These are phyloP conservation scores for Rhododendron simsii DNA, from an alignment of 148 eudicot genomes.

Conservation along the genomic window DNA sequence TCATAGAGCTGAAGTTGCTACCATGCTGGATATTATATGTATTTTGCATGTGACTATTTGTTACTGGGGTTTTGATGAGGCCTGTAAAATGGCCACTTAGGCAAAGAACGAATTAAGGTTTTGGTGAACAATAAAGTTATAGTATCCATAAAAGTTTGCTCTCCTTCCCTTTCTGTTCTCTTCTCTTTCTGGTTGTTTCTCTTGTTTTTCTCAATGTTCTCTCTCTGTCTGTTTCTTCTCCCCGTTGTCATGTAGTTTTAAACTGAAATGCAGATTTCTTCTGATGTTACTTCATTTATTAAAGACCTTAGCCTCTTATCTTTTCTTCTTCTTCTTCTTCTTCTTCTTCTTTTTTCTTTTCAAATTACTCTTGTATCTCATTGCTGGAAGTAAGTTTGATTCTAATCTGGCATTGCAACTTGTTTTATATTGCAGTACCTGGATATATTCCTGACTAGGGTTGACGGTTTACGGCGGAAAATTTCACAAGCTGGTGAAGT, in stretches of 20 bases:
- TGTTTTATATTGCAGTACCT: conserved; percentile 56
- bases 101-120: neutral
- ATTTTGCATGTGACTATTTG: neutral
- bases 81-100: neutral
- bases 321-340: neutral
- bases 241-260: neutral
- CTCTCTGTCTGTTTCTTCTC: neutral
- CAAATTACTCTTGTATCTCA: neutral
- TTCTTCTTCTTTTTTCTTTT: neutral
- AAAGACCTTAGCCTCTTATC: neutral
- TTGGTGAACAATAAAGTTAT: neutral
- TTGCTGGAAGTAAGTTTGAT: neutral
- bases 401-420: conserved; percentile 1
- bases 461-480: conserved; percentile 91
- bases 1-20: neutral
- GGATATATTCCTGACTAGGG: conserved; percentile 79
- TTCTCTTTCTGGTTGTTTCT: neutral
- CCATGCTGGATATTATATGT: neutral
- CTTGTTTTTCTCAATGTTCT: neutral
- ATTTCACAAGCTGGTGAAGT: conserved; percentile 49
- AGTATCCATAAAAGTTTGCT: neutral
- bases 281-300: conserved; percentile 4
- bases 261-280: neutral
- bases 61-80: neutral
- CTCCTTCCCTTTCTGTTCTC: neutral